Percentiles rank a stretch among this genome's conserved stretches.
Evolutionary conservation across 805 yeast genomes (phyloP).

Genomic region (Isabelozyma rhagii): DNA sequence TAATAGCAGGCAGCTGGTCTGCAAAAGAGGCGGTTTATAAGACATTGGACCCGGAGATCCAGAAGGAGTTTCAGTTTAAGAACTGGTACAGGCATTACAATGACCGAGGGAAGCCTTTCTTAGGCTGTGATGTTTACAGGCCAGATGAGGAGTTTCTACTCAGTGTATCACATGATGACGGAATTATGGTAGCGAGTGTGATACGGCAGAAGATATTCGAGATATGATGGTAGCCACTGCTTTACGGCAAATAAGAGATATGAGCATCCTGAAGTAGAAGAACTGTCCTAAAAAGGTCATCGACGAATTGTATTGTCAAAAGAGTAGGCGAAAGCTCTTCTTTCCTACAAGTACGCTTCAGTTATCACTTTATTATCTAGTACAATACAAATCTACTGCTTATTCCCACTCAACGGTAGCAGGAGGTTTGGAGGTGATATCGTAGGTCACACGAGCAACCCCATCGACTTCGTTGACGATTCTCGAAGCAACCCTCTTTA

Average conservation of each 20-base stretch:
- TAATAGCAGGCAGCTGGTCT: constrained; percentile 65
- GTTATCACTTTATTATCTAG: neutral
- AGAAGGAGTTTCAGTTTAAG: constrained; percentile 50
- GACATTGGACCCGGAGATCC: constrained; percentile 48
- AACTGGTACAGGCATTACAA: constrained; percentile 54
- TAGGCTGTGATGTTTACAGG: constrained; percentile 28
- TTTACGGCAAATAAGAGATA: too few species aligned
- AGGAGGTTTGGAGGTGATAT: constrained; percentile 98
- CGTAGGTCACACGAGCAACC: constrained; percentile 98
- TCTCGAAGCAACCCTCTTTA: constrained; percentile 90
- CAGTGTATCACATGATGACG: constrained; percentile 66
- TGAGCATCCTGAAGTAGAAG: too few species aligned
- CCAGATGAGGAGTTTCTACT: constrained; percentile 48
- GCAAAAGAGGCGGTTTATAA: constrained; percentile 73
- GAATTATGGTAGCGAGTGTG: constrained; percentile 54
- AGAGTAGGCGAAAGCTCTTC: too few species aligned
- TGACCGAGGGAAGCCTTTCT: constrained; percentile 41
- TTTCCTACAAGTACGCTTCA: neutral
- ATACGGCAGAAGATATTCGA: constrained; percentile 30
- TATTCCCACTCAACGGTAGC: constrained; percentile 99
- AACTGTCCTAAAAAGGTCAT: too few species aligned
- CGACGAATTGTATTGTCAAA: too few species aligned
- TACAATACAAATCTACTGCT: constrained; percentile 3
- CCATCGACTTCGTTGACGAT: constrained; percentile 98
- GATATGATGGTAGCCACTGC: neutral